A percentile compares a stretch with the other conserved stretches of the same genome.
phyloP scores from a whole-genome alignment of 345 rosid species.

The Garcia nutans region DNA sequence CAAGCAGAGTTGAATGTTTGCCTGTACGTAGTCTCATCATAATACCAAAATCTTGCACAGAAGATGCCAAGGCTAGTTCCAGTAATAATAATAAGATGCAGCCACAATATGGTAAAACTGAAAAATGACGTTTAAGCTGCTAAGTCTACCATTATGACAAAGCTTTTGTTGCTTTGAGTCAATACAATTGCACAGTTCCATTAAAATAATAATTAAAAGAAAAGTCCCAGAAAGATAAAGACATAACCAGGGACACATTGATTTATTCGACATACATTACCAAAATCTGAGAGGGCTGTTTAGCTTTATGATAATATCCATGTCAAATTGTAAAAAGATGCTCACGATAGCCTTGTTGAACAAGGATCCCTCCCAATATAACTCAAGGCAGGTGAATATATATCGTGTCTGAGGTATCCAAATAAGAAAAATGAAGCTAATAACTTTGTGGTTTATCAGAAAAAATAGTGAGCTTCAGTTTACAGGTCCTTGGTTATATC shows the following conservation, averaged over 20 bases:
- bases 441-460: not conserved
- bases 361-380: not conserved
- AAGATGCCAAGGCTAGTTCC: no score
- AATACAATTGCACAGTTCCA: not conserved
- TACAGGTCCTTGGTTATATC: conserved; percentile 25
- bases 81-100: no score
- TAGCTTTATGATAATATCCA: not conserved
- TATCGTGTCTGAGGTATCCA: not conserved
- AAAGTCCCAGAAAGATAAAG: not conserved
- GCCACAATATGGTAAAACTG: no score
- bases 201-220: no score
- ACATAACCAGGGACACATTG: not conserved
- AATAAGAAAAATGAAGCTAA: not conserved
- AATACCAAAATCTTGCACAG: no score
- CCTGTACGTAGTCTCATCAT: no score
- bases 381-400: not conserved
- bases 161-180: not conserved
- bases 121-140: no score
- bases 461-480: not conserved
- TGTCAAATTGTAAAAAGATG: not conserved
- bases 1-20: no score
- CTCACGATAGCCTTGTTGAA: not conserved
- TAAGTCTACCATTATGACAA: not conserved
- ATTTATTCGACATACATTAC: not conserved
- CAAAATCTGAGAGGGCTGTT: not conserved